Evolutionary conservation across 371 early-diverging fungal species (phyloP).

Genomic region (Smittium culicis): DNA sequence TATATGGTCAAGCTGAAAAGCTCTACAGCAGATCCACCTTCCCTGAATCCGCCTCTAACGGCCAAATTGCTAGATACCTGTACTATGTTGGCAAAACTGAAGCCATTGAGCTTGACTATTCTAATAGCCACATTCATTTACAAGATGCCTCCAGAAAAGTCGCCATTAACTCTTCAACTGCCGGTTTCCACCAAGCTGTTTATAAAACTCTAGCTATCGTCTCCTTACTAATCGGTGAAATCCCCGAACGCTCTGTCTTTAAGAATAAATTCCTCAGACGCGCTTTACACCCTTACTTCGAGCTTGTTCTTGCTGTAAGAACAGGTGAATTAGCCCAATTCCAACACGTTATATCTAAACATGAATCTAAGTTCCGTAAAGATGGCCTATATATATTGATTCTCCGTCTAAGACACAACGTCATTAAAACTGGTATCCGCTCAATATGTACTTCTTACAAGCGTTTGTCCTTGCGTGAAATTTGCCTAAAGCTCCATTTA

Average conservation of each 20-base stretch:
- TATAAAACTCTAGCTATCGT: constrained; percentile 90
- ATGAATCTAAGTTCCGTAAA: constrained; percentile 54
- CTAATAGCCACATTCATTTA: constrained; percentile 68
- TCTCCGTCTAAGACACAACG: constrained; percentile 90
- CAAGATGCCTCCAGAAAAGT: constrained; percentile 92
- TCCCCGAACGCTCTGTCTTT: constrained; percentile 87
- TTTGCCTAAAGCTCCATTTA: constrained; percentile 86
- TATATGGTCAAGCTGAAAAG: constrained; percentile 92
- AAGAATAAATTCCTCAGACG: constrained; percentile 59
- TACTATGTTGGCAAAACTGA: constrained; percentile 85
- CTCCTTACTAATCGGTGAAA: constrained; percentile 91
- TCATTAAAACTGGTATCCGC: constrained; percentile 95
- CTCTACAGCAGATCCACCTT: constrained; percentile 81
- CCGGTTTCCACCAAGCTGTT: constrained; percentile 89
- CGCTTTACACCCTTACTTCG: constrained; percentile 77
- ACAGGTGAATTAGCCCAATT: constrained; percentile 86
- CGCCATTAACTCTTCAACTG: constrained; percentile 67
- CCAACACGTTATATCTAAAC: constrained; percentile 68
- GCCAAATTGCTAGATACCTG: constrained; percentile 85
- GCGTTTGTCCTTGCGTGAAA: constrained; percentile 87
- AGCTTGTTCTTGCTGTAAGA: constrained; percentile 89
- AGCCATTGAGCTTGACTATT: constrained; percentile 92
- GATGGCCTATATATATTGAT: constrained; percentile 86
- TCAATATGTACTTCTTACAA: constrained; percentile 90
- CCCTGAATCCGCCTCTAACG: constrained; percentile 83